Conservation (phyloP, 2,329 filamentous ascomycete species). For the Ophiostoma populinum region DNA sequence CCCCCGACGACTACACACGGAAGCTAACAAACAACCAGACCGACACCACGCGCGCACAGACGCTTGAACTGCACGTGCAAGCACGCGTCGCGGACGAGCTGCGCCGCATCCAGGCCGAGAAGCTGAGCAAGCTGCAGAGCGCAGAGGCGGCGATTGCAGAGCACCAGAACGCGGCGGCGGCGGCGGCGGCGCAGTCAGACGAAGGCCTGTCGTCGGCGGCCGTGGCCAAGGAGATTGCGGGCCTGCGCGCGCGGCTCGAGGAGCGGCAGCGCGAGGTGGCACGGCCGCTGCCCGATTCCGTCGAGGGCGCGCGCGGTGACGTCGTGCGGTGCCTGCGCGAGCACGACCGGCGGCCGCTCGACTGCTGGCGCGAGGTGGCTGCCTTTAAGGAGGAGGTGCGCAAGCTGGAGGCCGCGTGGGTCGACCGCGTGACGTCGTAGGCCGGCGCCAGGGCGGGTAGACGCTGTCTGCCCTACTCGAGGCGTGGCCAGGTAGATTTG, state of each 20-base stretch:
- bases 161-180: conserved; percentile 7
- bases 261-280: conserved; percentile 44
- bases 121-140: conserved; percentile 49
- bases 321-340: conserved; percentile 67
- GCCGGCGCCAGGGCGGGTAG: too few relatives aligned
- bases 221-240: conserved; percentile 42
- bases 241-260: conserved; percentile 41
- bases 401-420: conserved; percentile 71
- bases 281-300: conserved; percentile 48
- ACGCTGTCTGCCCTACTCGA: too few relatives aligned
- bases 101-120: conserved; percentile 54
- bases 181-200: neutral
- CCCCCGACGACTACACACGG: neutral
- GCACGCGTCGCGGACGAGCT: conserved; percentile 74
- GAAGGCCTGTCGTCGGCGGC: conserved; percentile 12
- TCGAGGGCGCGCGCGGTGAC: conserved; percentile 58
- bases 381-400: conserved; percentile 79
- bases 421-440: conserved; percentile 55
- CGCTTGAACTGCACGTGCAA: conserved; percentile 77
- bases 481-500: too few relatives aligned
- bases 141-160: conserved; percentile 16
- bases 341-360: conserved; percentile 73
- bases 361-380: conserved; percentile 91
- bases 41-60: conserved; percentile 69
- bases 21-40: conserved; percentile 35